Evolutionary conservation across 2,329 filamentous ascomycete species (phyloP).

Genomic region (Fusarium haematococcum): DNA sequence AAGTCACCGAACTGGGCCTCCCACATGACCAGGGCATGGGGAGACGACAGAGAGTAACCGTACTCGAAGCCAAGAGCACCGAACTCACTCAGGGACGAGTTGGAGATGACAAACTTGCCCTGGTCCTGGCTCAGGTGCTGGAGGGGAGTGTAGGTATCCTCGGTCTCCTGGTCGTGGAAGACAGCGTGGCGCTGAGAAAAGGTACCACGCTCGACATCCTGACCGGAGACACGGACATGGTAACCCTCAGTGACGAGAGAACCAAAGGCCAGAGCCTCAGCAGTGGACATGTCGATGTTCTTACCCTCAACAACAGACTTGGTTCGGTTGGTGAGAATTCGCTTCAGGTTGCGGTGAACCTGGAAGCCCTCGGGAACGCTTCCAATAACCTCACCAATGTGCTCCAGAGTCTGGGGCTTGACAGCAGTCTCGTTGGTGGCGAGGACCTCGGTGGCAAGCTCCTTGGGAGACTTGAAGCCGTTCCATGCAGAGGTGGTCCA

Average conservation of each 20-base stretch:
- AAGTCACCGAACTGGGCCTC: constrained; percentile 99
- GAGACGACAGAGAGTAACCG: constrained; percentile 96
- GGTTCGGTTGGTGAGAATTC: constrained; percentile 88
- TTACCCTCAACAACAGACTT: constrained; percentile 94
- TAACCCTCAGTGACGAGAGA: constrained; percentile 91
- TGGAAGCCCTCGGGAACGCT: constrained; percentile 85
- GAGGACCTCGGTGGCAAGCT: constrained; percentile 92
- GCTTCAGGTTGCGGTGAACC: constrained; percentile 95
- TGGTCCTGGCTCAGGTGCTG: constrained; percentile 91
- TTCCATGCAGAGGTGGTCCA: constrained; percentile 99
- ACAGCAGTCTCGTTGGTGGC: constrained; percentile 92
- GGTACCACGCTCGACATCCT: constrained; percentile 99
- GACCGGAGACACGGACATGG: constrained; percentile 96
- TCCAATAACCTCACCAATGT: constrained; percentile 86
- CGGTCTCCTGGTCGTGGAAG: constrained; percentile 96
- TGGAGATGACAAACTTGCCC: constrained; percentile 95
- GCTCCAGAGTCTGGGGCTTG: constrained; percentile 76
- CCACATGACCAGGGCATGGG: constrained; percentile 98
- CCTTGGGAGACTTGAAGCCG: constrained; percentile 99
- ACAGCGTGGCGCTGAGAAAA: constrained; percentile 98
- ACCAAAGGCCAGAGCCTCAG: constrained; percentile 95
- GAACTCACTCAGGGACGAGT: constrained; percentile 84
- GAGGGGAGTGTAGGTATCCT: constrained; percentile 92
- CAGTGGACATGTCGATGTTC: constrained; percentile 97
- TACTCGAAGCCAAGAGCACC: constrained; percentile 95